A percentile compares a stretch with the other conserved stretches of the same genome.
phyloP scores from a whole-genome alignment of 768 basidiomycete species.

The Serendipita sp. region DNA sequence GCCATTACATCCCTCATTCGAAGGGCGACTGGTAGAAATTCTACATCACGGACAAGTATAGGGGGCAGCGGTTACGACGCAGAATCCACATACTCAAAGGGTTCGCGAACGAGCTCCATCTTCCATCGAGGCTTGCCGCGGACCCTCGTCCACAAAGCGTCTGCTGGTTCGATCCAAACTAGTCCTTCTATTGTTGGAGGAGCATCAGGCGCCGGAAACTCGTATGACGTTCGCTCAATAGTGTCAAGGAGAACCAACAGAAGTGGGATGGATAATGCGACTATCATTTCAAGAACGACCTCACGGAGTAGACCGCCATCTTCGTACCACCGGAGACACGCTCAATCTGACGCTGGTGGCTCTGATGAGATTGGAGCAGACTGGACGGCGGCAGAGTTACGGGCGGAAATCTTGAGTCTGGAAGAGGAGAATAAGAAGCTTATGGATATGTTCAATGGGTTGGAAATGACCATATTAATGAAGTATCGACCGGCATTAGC shows the following conservation, averaged over 20 bases:
- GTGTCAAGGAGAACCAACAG: slow-evolving; percentile 11
- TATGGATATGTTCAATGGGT: slow-evolving; percentile 14
- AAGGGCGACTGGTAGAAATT: slow-evolving; percentile 4
- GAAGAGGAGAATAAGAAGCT: slow-evolving; percentile 13
- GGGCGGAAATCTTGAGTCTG: slow-evolving; percentile 12
- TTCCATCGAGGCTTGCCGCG: slow-evolving; percentile 7
- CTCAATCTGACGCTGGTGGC: neutral
- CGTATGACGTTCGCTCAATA: slow-evolving; percentile 12
- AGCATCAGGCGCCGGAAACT: neutral
- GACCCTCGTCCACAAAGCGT: slow-evolving; percentile 2
- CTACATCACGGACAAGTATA: neutral
- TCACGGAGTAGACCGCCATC: slow-evolving; percentile 12
- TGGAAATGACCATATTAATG: slow-evolving; percentile 10
- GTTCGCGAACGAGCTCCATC: slow-evolving; percentile 7
- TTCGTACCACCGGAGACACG: slow-evolving; percentile 11
- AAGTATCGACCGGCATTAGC: slow-evolving; percentile 1
- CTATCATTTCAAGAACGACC: slow-evolving; percentile 7
- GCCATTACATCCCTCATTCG: slow-evolving; percentile 9
- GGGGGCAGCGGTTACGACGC: slow-evolving; percentile 4
- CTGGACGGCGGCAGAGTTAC: slow-evolving; percentile 11
- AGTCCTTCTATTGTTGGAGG: slow-evolving; percentile 11
- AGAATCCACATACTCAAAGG: neutral
- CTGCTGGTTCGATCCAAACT: slow-evolving; percentile 8
- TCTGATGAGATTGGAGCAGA: slow-evolving; percentile 6
- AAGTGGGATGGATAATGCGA: slow-evolving; percentile 7